phyloP scores from a whole-genome alignment of 106 monocot species.

The Acorus calamus region DNA sequence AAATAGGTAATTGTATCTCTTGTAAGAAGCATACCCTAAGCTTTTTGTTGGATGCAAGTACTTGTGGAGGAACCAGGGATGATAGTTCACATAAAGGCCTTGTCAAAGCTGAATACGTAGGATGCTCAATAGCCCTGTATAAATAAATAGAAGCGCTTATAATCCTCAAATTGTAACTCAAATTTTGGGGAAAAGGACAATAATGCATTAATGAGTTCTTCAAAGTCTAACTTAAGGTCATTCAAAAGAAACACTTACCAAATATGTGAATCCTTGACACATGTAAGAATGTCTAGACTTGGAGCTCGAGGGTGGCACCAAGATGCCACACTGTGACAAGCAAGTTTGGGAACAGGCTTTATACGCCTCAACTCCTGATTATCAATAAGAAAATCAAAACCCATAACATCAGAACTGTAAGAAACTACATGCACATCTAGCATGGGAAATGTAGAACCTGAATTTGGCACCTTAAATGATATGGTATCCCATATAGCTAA shows the following conservation, averaged over 20 bases:
- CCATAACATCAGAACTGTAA: background rate
- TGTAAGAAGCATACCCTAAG: constrained; percentile 55
- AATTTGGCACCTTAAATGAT: constrained; percentile 68
- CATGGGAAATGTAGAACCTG: background rate
- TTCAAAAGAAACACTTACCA: constrained; percentile 40
- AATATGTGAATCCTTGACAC: constrained; percentile 99
- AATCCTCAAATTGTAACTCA: background rate
- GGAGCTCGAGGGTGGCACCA: constrained; percentile 99
- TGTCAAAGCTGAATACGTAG: constrained; percentile 94
- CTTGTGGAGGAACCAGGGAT: constrained; percentile 94
- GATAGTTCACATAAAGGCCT: constrained; percentile 94
- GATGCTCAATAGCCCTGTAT: constrained; percentile 95
- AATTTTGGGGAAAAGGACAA: too few species aligned
- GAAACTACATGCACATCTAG: background rate
- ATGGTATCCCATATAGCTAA: constrained; percentile 97
- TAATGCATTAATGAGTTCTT: too few species aligned
- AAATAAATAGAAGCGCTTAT: constrained; percentile 8
- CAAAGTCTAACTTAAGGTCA: too few species aligned
- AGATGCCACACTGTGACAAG: constrained; percentile 98
- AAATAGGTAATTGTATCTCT: too few species aligned
- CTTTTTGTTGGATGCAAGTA: constrained; percentile 85
- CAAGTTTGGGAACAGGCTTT: constrained; percentile 92
- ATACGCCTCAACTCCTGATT: constrained; percentile 83
- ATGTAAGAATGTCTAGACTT: constrained; percentile 98
- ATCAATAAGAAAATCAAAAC: constrained; percentile 2